These are phyloP conservation scores for Begonia peltatifolia DNA, from an alignment of 306 rosid species.

Conservation along the genomic window DNA sequence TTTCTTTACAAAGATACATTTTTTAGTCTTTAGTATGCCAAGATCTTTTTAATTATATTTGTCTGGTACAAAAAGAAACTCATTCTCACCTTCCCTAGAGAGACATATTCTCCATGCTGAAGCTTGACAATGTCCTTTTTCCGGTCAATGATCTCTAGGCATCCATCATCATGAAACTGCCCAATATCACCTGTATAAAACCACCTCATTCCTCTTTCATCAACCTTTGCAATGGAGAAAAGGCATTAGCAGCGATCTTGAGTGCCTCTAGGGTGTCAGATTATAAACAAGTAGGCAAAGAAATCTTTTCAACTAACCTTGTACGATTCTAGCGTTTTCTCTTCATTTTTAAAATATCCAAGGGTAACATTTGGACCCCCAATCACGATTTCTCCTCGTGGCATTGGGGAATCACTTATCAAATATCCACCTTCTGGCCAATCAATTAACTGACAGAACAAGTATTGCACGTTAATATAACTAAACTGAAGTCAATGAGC, in stretches of 20 bases:
- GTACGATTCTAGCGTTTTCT: slow-evolving; percentile 75
- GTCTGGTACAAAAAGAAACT: too few relatives aligned
- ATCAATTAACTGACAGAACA: slow-evolving; percentile 54
- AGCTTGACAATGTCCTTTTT: slow-evolving; percentile 96
- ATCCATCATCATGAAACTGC: slow-evolving; percentile 73
- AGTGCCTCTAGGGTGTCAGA: background rate
- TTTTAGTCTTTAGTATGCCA: too few relatives aligned
- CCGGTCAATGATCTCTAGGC: slow-evolving; percentile 93
- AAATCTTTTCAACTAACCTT: slow-evolving; percentile 37
- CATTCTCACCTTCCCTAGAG: slow-evolving; percentile 75
- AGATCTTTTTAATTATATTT: too few relatives aligned
- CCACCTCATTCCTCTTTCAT: slow-evolving; percentile 83
- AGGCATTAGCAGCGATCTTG: slow-evolving; percentile 3
- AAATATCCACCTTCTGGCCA: slow-evolving; percentile 95
- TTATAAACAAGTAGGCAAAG: background rate
- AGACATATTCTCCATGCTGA: slow-evolving; percentile 97
- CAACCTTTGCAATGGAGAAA: slow-evolving; percentile 41
- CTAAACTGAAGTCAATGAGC: too few relatives aligned
- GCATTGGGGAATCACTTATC: slow-evolving; percentile 50
- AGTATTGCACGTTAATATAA: slow-evolving; percentile 1
- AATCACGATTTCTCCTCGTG: slow-evolving; percentile 91
- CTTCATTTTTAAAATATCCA: slow-evolving; percentile 93
- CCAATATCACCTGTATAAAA: slow-evolving; percentile 93
- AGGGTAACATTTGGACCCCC: slow-evolving; percentile 91
- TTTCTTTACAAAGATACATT: too few relatives aligned